phyloP scores from a whole-genome alignment of 177 flowering plant genomes.

The Vitis hybrid region DNA sequence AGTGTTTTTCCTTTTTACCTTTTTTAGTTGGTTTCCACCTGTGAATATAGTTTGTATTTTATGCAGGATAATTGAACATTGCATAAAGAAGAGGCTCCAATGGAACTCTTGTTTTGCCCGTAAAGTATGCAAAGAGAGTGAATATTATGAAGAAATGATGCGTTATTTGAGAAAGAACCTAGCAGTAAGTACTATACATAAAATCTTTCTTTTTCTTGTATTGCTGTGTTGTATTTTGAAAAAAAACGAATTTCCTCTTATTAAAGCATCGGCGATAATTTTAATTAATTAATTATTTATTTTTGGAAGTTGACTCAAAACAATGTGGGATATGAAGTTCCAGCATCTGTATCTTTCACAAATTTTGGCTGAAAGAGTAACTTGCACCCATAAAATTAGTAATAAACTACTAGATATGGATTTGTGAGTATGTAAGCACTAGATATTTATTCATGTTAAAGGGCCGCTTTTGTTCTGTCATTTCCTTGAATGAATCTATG shows the following conservation, averaged over 20 bases:
- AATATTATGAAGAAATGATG: slow-evolving; percentile 99
- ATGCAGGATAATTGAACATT: slow-evolving; percentile 85
- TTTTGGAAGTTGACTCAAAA: no score
- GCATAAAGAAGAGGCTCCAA: slow-evolving; percentile 84
- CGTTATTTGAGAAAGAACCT: slow-evolving; percentile 89
- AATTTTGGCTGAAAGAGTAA: background rate
- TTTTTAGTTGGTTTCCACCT: background rate
- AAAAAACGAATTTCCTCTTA: no score
- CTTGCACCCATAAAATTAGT: background rate
- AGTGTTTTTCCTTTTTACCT: background rate
- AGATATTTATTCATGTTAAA: no score
- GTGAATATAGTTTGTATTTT: background rate
- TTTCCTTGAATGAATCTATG: no score
- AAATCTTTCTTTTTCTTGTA: background rate
- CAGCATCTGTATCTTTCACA: no score
- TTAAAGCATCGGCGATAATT: no score
- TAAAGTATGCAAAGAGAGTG: slow-evolving; percentile 87
- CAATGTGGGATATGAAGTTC: no score
- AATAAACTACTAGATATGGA: no score
- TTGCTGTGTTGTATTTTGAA: background rate
- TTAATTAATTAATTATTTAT: no score
- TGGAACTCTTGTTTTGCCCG: slow-evolving; percentile 96
- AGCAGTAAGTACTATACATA: slow-evolving; percentile 56
- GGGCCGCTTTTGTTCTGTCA: no score
- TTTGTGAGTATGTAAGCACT: no score